Evolutionary conservation across 371 early-diverging fungal species (phyloP), one percentile per base, ranked within the genome.

Genomic region (Mucor indicus): DNA sequence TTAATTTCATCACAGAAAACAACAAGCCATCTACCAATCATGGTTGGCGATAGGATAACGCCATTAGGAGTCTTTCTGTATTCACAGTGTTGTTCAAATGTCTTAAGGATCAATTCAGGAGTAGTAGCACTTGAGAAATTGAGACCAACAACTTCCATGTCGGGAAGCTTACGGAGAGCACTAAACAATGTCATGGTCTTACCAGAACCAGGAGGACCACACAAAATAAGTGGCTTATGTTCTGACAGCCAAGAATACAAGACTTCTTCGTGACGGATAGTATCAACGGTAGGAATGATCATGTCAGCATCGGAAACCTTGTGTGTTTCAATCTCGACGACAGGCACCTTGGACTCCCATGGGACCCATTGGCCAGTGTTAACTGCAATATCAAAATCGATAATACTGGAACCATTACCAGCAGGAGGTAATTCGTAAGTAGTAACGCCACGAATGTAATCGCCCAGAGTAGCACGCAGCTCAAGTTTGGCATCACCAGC

Each of bases 1-100:
- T 99, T 99, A 69, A 99, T 95, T 78, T 99, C 99, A 71, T 99
- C 99, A 68, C 98, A 98, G 69, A 99, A 99, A 17, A 99, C 80
- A 12, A 99, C 97, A 21, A 99, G 80, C 97, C 97, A 97, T 25
- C 92, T 81, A 30, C 94, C 95, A 35, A 90, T 77, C 49, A 84
- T 71, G 1, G 80, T 66, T 15, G 98, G 99, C 1, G 94, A 83
- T 44, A 98, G 57, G 13, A 96, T 80, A 24, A 91, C 81, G 44
- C 98, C 98, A 40, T 83, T 86, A 15, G 98, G 91, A 15, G 96
- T 95, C 79, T 94, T 95, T 42, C 94, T 86, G 72, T 94, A 96
- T 67, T 98, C 98, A 72, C 98, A 96, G 72, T 98, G 85, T 68
- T 98, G 97, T 62, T 99, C 98, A 30, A 99, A 90, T 1, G 97